Evolutionary conservation across 345 rosid genomes (phyloP).

Genomic region (Sonneratia caseolaris): DNA sequence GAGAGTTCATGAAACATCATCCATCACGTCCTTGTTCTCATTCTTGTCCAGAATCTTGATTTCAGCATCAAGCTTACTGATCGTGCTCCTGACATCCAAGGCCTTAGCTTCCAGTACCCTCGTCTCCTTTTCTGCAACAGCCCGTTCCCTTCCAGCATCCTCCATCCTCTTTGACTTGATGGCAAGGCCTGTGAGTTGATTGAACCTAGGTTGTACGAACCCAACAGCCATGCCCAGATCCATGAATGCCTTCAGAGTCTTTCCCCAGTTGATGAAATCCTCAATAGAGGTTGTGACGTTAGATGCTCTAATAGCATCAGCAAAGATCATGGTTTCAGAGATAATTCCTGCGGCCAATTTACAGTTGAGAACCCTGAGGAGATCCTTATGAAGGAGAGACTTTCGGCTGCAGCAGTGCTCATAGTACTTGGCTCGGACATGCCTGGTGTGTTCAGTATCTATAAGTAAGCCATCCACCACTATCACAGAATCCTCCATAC

Average conservation of each 20-base stretch:
- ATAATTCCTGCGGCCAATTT: slow-evolving; percentile 42
- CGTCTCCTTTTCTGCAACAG: slow-evolving; percentile 18
- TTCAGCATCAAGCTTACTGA: slow-evolving; percentile 21
- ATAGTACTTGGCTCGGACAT: slow-evolving; percentile 25
- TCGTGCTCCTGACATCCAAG: slow-evolving; percentile 14
- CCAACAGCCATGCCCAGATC: slow-evolving; percentile 40
- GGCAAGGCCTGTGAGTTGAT: slow-evolving; percentile 20
- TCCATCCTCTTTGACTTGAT: slow-evolving; percentile 15
- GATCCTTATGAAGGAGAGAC: slow-evolving; percentile 27
- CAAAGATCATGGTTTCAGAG: slow-evolving; percentile 32
- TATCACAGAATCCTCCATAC: slow-evolving; percentile 25
- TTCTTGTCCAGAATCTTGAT: slow-evolving; percentile 15
- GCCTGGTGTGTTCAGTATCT: slow-evolving; percentile 26
- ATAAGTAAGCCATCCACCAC: slow-evolving; percentile 19
- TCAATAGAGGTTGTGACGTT: slow-evolving; percentile 21
- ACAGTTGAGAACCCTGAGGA: slow-evolving; percentile 31
- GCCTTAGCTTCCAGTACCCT: slow-evolving; percentile 22
- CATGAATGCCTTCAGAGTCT: slow-evolving; percentile 42
- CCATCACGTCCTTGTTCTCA: slow-evolving; percentile 17
- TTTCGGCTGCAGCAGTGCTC: slow-evolving; percentile 34
- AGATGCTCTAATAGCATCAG: slow-evolving; percentile 32
- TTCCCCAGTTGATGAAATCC: slow-evolving; percentile 33
- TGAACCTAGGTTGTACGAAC: slow-evolving; percentile 26
- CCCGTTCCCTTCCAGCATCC: slow-evolving; percentile 17
- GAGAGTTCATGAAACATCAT: slow-evolving; percentile 22